Evolutionary conservation across 1,284 basidiomycete species (phyloP).

Genomic region (Tylopilus sp.): DNA sequence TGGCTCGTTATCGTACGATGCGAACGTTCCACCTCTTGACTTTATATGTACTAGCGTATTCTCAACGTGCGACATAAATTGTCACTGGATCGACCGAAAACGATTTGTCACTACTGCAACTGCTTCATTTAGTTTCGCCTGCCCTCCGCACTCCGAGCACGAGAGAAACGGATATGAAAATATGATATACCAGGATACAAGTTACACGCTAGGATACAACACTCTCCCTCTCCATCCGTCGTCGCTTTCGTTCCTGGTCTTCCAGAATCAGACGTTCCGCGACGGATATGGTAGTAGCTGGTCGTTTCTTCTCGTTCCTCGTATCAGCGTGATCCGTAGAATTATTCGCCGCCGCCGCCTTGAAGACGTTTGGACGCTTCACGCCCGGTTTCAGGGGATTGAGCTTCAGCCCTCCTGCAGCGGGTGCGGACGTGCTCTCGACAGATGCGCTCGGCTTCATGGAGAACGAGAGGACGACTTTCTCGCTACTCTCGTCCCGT

Average conservation of each 20-base stretch:
- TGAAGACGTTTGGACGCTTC: slow-evolving; percentile 76
- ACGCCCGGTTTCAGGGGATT: slow-evolving; percentile 43
- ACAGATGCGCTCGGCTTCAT: slow-evolving; percentile 44
- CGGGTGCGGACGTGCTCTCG: slow-evolving; percentile 25
- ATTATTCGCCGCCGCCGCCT: slow-evolving; percentile 38
- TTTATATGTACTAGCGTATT: no score
- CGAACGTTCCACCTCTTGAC: no score
- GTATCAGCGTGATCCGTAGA: slow-evolving; percentile 28
- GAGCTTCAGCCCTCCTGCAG: slow-evolving; percentile 50
- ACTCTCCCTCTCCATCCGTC: slow-evolving; percentile 59
- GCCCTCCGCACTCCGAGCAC: no score
- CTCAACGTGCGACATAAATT: no score
- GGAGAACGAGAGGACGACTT: slow-evolving; percentile 66
- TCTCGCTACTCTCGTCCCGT: slow-evolving; percentile 67
- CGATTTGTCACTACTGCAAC: no score
- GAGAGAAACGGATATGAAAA: neutral
- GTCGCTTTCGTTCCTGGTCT: slow-evolving; percentile 78
- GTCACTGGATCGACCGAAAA: no score
- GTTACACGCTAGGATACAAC: slow-evolving; percentile 17
- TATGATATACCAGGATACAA: slow-evolving; percentile 4
- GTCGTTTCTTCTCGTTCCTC: slow-evolving; percentile 48
- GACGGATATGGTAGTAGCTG: slow-evolving; percentile 61
- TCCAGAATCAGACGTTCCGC: slow-evolving; percentile 83
- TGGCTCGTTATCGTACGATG: neutral
- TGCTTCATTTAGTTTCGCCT: no score